Conservation (phyloP, 345 rosid species). For the Hibiscus trionum region DNA sequence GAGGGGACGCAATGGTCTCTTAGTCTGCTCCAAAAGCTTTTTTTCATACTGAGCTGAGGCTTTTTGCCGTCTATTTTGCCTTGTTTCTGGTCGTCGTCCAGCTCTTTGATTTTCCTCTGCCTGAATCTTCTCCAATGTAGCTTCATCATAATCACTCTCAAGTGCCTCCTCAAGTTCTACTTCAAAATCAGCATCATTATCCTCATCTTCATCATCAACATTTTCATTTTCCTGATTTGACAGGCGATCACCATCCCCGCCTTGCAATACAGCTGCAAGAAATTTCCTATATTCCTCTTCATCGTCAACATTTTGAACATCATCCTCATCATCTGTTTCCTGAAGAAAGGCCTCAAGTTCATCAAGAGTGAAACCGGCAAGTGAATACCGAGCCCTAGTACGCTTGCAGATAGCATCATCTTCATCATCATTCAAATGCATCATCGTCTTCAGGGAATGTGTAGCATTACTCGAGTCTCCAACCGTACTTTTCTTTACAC, state of each 20-base stretch:
- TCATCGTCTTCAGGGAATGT: constrained; percentile 12
- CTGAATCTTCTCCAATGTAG: constrained; percentile 26
- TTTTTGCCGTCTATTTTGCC: constrained; percentile 67
- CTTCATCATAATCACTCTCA: constrained; percentile 78
- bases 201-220: constrained; percentile 75
- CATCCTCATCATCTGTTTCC: constrained; percentile 91
- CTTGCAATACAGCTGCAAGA: constrained; percentile 76
- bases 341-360: constrained; percentile 94
- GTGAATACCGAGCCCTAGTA: constrained; percentile 85
- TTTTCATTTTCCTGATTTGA: constrained; percentile 29
- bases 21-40: constrained; percentile 49
- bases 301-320: constrained; percentile 74
- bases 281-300: constrained; percentile 86
- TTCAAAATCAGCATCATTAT: constrained; percentile 84
- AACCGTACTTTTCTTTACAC: constrained; percentile 7
- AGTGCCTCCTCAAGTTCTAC: constrained; percentile 88
- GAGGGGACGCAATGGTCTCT: constrained; percentile 72
- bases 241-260: constrained; percentile 44
- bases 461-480: constrained; percentile 15
- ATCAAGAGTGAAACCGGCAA: constrained; percentile 77
- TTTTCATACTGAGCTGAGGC: constrained; percentile 33
- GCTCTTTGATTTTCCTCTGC: constrained; percentile 23
- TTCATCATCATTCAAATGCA: constrained; percentile 36
- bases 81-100: constrained; percentile 62
- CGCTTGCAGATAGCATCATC: constrained; percentile 90